phyloP scores from a whole-genome alignment of 768 basidiomycete genomes.

The Amylocystis lapponica region DNA sequence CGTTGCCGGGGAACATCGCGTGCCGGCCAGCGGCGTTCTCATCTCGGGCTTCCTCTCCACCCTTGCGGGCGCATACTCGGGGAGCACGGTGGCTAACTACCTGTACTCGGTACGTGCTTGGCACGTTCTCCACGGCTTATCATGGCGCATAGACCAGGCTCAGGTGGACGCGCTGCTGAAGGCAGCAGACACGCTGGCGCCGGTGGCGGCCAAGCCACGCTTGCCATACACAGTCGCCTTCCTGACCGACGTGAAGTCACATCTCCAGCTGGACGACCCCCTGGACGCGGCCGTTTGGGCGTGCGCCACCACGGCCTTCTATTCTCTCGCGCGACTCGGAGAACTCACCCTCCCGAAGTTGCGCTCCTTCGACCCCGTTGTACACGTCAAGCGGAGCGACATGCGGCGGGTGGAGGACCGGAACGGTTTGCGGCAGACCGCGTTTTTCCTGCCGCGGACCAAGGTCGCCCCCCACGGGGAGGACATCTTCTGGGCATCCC shows the following conservation, averaged over 20 bases:
- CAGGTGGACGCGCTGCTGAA: conserved; percentile 25
- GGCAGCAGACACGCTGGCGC: conserved; percentile 27
- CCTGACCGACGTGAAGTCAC: conserved; percentile 27
- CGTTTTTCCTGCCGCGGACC: conserved; percentile 19
- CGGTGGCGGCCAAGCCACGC: too few relatives aligned
- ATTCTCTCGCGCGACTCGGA: not conserved
- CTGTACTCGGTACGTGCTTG: conserved; percentile 36
- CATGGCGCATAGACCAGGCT: conserved; percentile 22
- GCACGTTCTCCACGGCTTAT: conserved; percentile 37
- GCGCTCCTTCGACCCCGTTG: too few relatives aligned
- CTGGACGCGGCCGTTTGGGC: conserved; percentile 14
- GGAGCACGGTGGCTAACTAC: conserved; percentile 31
- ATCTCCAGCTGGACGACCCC: not conserved
- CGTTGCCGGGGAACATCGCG: conserved; percentile 27
- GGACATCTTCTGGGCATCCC: conserved; percentile 20
- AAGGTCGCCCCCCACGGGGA: conserved; percentile 23
- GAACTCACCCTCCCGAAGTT: conserved; percentile 16
- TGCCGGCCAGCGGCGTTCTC: conserved; percentile 21
- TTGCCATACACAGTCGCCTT: too few relatives aligned
- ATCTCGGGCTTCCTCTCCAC: conserved; percentile 15
- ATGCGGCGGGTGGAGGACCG: conserved; percentile 25
- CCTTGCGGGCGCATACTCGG: conserved; percentile 26
- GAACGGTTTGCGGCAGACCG: too few relatives aligned
- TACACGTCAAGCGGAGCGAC: conserved; percentile 21
- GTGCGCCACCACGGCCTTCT: conserved; percentile 29